phyloP scores from a whole-genome alignment of 1,284 basidiomycete species.

The Rhodotorula sp. region DNA sequence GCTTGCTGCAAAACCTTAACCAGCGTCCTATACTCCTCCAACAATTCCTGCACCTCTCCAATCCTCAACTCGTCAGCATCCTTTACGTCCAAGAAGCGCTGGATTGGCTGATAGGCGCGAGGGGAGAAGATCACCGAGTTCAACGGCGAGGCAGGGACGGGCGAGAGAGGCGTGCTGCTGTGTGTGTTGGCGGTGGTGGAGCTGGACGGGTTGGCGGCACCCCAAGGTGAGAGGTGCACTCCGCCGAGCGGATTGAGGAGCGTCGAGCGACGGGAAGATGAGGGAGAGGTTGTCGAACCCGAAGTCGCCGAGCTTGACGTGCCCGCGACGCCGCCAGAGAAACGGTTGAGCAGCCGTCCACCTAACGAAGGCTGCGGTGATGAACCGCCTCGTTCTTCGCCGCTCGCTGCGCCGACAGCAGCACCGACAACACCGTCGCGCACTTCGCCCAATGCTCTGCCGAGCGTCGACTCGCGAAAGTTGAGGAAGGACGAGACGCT shows the following conservation, averaged over 20 bases:
- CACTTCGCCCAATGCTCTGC: conserved; percentile 11
- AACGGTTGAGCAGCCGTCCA: conserved; percentile 24
- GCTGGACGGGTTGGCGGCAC: background rate
- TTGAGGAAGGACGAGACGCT: conserved; percentile 35
- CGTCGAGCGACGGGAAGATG: conserved; percentile 8
- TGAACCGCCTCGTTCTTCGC: background rate
- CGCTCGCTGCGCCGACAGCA: background rate
- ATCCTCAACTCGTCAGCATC: conserved; percentile 38
- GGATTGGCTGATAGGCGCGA: conserved; percentile 1
- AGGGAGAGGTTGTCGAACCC: conserved; percentile 4
- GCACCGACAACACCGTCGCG: conserved; percentile 4
- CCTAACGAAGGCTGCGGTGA: conserved; percentile 17
- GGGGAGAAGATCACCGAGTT: background rate
- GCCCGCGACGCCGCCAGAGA: conserved; percentile 11
- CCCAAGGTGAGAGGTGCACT: background rate
- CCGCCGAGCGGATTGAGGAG: conserved; percentile 8
- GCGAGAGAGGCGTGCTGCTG: background rate
- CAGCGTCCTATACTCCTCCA: conserved; percentile 28
- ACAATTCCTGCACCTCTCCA: conserved; percentile 35
- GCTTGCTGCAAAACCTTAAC: conserved; percentile 1
- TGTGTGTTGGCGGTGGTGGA: too few relatives aligned
- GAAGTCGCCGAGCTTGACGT: background rate
- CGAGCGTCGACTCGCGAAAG: conserved; percentile 17
- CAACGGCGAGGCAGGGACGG: background rate
- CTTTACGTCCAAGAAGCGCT: conserved; percentile 38